phyloP scores from a whole-genome alignment of 2,329 filamentous ascomycete genomes.

The Trichoderma afroharzianum region DNA sequence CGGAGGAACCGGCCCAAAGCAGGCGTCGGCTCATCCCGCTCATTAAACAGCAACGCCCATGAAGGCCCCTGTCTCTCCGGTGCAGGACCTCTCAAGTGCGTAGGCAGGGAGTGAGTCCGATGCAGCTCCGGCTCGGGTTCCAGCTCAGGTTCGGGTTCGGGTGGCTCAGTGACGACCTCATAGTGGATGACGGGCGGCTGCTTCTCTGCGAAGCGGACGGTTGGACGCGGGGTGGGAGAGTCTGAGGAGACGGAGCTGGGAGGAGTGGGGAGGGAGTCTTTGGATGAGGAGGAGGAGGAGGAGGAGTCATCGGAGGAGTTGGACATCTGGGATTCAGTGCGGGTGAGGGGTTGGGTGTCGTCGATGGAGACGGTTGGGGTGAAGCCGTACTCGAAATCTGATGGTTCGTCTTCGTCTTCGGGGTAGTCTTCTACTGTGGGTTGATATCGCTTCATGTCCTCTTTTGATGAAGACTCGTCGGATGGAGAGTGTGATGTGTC shows the following conservation, averaged over 20 bases:
- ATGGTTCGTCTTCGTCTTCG: not conserved
- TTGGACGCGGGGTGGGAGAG: constrained; percentile 20
- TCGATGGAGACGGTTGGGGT: not conserved
- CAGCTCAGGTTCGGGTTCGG: constrained; percentile 2
- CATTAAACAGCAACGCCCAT: constrained; percentile 74
- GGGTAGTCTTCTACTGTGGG: constrained; percentile 23
- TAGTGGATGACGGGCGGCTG: constrained; percentile 24
- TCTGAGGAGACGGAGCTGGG: constrained; percentile 5
- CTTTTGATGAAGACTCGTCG: not conserved
- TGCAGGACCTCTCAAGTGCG: not conserved
- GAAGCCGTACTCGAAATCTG: constrained; percentile 5
- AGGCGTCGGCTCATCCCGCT: constrained; percentile 61
- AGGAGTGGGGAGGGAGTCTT: not conserved
- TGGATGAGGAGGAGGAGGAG: not conserved
- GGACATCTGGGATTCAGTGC: not conserved
- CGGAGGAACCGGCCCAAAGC: constrained; percentile 68
- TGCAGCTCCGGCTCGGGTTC: constrained; percentile 1
- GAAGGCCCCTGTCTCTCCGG: not conserved
- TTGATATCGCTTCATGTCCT: constrained; percentile 19
- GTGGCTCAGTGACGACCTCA: not conserved
- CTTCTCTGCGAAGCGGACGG: constrained; percentile 32
- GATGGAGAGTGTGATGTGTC: not conserved
- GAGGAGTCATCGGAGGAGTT: not conserved
- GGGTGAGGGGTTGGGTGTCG: not conserved
- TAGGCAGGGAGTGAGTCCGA: not conserved